Conservation (phyloP, 768 basidiomycete species). For the Tulasnella sp. region DNA sequence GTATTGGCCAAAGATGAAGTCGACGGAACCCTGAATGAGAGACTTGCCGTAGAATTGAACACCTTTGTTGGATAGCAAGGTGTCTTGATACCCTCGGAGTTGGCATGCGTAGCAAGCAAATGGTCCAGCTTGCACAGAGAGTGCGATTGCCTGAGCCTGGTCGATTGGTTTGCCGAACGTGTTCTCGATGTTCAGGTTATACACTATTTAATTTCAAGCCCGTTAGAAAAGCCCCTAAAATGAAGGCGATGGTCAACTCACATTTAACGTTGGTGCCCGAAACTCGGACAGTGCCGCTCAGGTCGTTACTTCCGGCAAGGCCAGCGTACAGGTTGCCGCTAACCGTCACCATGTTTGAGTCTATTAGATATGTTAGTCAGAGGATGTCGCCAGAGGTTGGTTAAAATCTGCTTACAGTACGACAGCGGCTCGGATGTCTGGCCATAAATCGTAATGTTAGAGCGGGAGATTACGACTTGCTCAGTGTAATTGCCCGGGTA, state of each 20-base stretch:
- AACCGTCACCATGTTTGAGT: constrained; percentile 28
- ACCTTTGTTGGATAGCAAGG: constrained; percentile 3
- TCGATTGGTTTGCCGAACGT: constrained; percentile 34
- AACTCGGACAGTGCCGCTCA: constrained; percentile 37
- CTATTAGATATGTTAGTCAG: not conserved
- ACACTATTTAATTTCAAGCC: not conserved
- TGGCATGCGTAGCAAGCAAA: constrained; percentile 35
- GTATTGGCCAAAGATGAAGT: constrained; percentile 35
- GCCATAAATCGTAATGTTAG: constrained; percentile 18
- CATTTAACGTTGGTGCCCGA: constrained; percentile 24
- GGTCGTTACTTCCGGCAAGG: constrained; percentile 36
- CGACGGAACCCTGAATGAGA: constrained; percentile 37
- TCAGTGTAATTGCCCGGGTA: constrained; percentile 33
- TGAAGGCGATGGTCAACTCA: not conserved
- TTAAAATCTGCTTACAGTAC: not conserved
- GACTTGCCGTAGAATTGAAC: constrained; percentile 24
- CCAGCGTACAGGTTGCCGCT: constrained; percentile 35
- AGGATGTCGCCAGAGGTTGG: not conserved
- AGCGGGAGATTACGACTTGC: constrained; percentile 27
- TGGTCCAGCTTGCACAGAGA: constrained; percentile 26
- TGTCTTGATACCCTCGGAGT: constrained; percentile 33
- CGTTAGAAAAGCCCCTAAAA: not conserved
- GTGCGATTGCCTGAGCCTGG: constrained; percentile 33
- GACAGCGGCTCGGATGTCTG: constrained; percentile 2
- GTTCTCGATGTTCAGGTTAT: constrained; percentile 36